Evolutionary conservation across 352 stramenopile species (phyloP).

Genomic region (Phytophthora sp.): DNA sequence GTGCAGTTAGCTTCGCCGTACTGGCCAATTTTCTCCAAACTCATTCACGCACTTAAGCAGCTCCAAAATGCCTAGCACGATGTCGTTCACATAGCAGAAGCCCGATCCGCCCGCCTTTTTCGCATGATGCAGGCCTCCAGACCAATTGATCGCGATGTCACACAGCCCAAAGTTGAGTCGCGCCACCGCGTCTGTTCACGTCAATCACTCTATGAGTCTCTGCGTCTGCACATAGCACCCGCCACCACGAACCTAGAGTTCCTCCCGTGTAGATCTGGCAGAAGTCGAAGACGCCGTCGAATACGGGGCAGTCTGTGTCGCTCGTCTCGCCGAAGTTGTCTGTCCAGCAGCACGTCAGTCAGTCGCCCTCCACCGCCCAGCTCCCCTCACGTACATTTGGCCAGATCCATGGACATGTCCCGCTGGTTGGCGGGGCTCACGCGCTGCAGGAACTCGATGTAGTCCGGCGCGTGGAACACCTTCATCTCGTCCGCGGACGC

Average conservation of each 20-base stretch:
- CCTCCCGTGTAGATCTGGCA: constrained; percentile 97
- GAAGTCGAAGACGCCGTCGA: constrained; percentile 99
- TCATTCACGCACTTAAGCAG: constrained; percentile 91
- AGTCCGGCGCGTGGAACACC: constrained; percentile 97
- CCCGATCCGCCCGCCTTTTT: constrained; percentile 95
- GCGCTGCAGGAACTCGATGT: constrained; percentile 97
- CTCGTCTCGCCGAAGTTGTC: constrained; percentile 95
- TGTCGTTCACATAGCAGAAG: constrained; percentile 99
- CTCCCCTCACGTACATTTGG: constrained; percentile 57
- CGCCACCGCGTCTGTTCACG: constrained; percentile 90
- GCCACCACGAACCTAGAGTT: constrained; percentile 75
- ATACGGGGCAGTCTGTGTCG: constrained; percentile 97
- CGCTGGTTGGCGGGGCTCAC: constrained; percentile 95
- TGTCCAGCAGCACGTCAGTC: constrained; percentile 27
- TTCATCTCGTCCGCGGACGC: constrained; percentile 93
- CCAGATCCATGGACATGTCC: constrained; percentile 67
- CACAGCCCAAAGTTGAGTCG: constrained; percentile 96
- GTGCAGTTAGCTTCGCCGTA: constrained; percentile 77
- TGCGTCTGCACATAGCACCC: neutral
- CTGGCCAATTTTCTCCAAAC: constrained; percentile 91
- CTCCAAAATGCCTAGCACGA: constrained; percentile 98
- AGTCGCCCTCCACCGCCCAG: neutral
- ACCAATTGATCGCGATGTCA: constrained; percentile 98
- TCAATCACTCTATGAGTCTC: neutral
- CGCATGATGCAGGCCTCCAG: constrained; percentile 96